These are phyloP conservation scores for Cicer yamashitae DNA, from an alignment of 306 rosid species.

Conservation along the genomic window DNA sequence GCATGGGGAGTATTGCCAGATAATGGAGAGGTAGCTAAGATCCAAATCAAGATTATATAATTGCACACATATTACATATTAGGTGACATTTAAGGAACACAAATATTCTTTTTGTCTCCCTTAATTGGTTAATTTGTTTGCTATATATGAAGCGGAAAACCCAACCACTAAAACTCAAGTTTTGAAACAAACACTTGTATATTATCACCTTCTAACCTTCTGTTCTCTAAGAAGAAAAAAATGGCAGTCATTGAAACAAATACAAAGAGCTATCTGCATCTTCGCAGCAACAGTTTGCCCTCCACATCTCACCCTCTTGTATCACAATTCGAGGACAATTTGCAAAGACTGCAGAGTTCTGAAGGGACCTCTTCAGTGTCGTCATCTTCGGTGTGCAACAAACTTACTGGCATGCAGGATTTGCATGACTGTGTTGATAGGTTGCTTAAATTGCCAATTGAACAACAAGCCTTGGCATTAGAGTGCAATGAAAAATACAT, in stretches of 20 bases:
- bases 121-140: background rate
- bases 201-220: constrained; percentile 14
- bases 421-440: constrained; percentile 43
- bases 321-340: constrained; percentile 46
- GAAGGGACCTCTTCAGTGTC: constrained; percentile 42
- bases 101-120: constrained; percentile 42
- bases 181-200: constrained; percentile 15
- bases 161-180: constrained; percentile 26
- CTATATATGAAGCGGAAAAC: constrained; percentile 41
- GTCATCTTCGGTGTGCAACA: constrained; percentile 41
- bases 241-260: constrained; percentile 47
- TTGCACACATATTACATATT: background rate
- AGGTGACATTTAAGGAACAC: constrained; percentile 35
- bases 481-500: constrained; percentile 28
- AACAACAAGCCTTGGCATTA: constrained; percentile 36
- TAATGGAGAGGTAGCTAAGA: background rate
- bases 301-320: constrained; percentile 43
- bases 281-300: constrained; percentile 48
- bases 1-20: constrained; percentile 27
- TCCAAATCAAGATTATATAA: constrained; percentile 36
- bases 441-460: constrained; percentile 47
- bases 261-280: constrained; percentile 39
- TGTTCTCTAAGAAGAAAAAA: constrained; percentile 12
- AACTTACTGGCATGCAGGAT: constrained; percentile 42
- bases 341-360: constrained; percentile 43